These are phyloP conservation scores for Cinnamomum chago DNA, from an alignment of 164 flowering plant species.

Conservation along the genomic window DNA sequence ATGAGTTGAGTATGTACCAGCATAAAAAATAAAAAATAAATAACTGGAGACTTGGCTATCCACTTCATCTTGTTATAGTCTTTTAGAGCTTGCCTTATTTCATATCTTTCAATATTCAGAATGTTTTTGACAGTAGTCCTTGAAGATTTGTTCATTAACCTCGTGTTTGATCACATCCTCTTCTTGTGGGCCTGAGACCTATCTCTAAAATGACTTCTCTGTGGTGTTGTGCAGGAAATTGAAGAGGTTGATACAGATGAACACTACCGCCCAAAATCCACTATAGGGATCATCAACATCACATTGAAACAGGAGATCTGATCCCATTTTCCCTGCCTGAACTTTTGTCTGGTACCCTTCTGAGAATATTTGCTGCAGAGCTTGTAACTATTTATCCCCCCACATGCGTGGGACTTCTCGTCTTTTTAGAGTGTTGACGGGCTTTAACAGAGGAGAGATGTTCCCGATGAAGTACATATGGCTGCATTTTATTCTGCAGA, in stretches of 20 bases:
- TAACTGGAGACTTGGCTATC: too few relatives aligned
- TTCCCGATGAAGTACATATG: too few relatives aligned
- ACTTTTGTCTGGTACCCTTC: neutral
- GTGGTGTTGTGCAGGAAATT: slow-evolving; percentile 56
- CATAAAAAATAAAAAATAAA: neutral
- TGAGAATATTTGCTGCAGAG: neutral
- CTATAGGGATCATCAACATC: slow-evolving; percentile 55
- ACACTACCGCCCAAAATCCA: slow-evolving; percentile 74
- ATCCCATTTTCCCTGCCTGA: neutral
- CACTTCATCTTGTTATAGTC: too few relatives aligned
- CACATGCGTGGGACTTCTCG: neutral
- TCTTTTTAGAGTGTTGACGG: neutral
- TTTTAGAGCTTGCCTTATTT: too few relatives aligned
- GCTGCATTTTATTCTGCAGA: too few relatives aligned
- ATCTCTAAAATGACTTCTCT: neutral
- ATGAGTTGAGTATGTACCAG: neutral
- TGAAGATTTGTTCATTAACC: neutral
- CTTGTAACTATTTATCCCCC: neutral
- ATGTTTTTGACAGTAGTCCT: too few relatives aligned
- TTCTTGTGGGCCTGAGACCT: neutral
- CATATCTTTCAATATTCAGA: too few relatives aligned
- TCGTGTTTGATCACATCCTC: neutral
- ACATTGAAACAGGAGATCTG: slow-evolving; percentile 44
- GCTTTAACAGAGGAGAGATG: too few relatives aligned
- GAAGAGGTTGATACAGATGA: slow-evolving; percentile 99